A percentile compares a stretch with the other conserved stretches of the same genome.
These are phyloP conservation scores for Diaporthe velutina DNA, from an alignment of 2,329 filamentous ascomycete genomes.

Conservation along the genomic window DNA sequence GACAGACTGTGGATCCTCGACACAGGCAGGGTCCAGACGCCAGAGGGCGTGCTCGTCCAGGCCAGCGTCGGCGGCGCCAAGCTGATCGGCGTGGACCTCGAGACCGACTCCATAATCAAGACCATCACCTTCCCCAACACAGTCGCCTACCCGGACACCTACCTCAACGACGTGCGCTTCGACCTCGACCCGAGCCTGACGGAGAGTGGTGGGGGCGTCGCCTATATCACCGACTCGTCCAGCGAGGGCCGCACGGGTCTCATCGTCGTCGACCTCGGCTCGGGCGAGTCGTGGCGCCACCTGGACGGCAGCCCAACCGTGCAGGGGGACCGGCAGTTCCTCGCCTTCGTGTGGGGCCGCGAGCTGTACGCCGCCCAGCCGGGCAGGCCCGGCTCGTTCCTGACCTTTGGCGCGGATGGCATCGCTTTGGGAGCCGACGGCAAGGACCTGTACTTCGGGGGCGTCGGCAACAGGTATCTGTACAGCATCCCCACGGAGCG, in stretches of 20 bases:
- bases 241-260: constrained; percentile 62
- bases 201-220: constrained; percentile 57
- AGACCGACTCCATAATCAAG: constrained; percentile 58
- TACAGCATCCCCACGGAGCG: constrained; percentile 55
- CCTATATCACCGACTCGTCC: constrained; percentile 66
- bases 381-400: constrained; percentile 46
- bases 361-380: constrained; percentile 56
- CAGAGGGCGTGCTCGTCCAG: constrained; percentile 55
- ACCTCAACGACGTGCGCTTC: constrained; percentile 67
- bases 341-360: constrained; percentile 62
- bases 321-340: constrained; percentile 57
- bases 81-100: constrained; percentile 61
- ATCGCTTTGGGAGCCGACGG: constrained; percentile 64
- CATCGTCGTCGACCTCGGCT: constrained; percentile 62
- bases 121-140: constrained; percentile 62
- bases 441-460: constrained; percentile 59
- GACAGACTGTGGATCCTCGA: constrained; percentile 68
- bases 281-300: constrained; percentile 62
- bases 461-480: constrained; percentile 57
- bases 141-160: constrained; percentile 61
- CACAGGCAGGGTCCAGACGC: constrained; percentile 54
- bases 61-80: constrained; percentile 63
- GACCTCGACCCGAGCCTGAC: constrained; percentile 59
- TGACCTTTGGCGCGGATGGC: constrained; percentile 62
- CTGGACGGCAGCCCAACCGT: constrained; percentile 57